Percentiles rank a stretch among this genome's conserved stretches.
phyloP scores from a whole-genome alignment of 2,329 filamentous ascomycete species.

The Diaporthe longicolla region DNA sequence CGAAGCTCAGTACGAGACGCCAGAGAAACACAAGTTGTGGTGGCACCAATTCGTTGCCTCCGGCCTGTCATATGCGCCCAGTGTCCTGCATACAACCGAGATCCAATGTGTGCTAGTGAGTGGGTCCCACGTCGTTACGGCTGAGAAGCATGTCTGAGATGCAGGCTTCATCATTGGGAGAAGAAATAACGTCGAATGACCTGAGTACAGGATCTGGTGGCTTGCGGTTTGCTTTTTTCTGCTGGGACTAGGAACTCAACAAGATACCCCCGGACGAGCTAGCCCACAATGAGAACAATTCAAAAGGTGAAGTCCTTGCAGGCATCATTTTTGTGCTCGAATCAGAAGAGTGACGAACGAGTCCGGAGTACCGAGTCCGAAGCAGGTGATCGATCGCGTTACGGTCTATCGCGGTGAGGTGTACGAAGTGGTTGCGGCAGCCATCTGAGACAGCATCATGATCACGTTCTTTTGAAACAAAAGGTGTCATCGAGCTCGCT shows the following conservation, averaged over 20 bases:
- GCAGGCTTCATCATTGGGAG: constrained; percentile 29
- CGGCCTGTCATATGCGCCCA: constrained; percentile 31
- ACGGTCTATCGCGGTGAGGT: constrained; percentile 9
- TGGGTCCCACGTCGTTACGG: constrained; percentile 27
- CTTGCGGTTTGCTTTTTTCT: constrained; percentile 1
- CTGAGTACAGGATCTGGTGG: constrained; percentile 11
- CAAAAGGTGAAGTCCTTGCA: constrained; percentile 3
- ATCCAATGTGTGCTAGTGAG: constrained; percentile 19
- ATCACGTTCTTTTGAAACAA: constrained; percentile 55
- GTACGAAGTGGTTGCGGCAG: constrained; percentile 9
- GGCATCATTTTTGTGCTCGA: constrained; percentile 8
- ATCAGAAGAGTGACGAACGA: background rate
- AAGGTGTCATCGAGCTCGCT: constrained; percentile 67
- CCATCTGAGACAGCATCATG: constrained; percentile 27
- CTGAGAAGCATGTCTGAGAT: constrained; percentile 32
- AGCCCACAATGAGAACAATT: constrained; percentile 11
- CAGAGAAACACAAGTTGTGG: constrained; percentile 1
- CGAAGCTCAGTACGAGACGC: constrained; percentile 14
- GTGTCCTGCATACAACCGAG: constrained; percentile 21
- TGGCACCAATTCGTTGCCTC: constrained; percentile 19
- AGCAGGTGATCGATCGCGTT: constrained; percentile 25
- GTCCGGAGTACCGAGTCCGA: constrained; percentile 24
- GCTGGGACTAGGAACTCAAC: constrained; percentile 6
- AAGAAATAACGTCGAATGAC: constrained; percentile 25
- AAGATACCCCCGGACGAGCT: constrained; percentile 32